Evolutionary conservation across 1,139 yeast genomes (phyloP).

Genomic region (Ashbya aceris): DNA sequence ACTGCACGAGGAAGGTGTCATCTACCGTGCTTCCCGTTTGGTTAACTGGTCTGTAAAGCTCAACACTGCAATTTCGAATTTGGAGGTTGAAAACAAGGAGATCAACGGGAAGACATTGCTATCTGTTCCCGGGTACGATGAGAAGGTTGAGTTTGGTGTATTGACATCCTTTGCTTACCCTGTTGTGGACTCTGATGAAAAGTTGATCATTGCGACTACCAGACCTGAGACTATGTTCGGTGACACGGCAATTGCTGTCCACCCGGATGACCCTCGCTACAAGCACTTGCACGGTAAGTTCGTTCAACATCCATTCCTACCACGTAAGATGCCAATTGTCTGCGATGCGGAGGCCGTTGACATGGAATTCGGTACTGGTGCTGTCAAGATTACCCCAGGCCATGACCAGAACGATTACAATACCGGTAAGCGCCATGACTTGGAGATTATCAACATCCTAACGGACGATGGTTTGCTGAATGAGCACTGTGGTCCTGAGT

Average conservation of each 20-base stretch:
- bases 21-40: conserved; percentile 87
- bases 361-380: conserved; percentile 99
- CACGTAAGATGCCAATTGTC: conserved; percentile 77
- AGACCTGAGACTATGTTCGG: conserved; percentile 98
- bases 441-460: conserved; percentile 80
- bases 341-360: conserved; percentile 92
- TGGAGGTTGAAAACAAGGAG: conserved; percentile 91
- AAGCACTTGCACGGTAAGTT: conserved; percentile 90
- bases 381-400: conserved; percentile 97
- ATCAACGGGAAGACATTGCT: conserved; percentile 73
- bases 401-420: conserved; percentile 95
- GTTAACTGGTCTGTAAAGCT: conserved; percentile 95
- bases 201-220: conserved; percentile 86
- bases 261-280: conserved; percentile 89
- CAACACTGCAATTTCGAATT: conserved; percentile 89
- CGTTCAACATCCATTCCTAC: conserved; percentile 83
- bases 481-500: conserved; percentile 81
- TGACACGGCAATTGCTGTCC: conserved; percentile 96
- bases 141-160: conserved; percentile 91
- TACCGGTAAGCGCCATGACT: conserved; percentile 88
- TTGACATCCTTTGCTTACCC: conserved; percentile 88
- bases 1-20: conserved; percentile 88
- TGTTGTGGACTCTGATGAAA: conserved; percentile 83
- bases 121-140: conserved; percentile 82
- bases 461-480: conserved; percentile 90